These are phyloP conservation scores for Eucalyptus regnans DNA, from an alignment of 345 rosid genomes.

Conservation along the genomic window DNA sequence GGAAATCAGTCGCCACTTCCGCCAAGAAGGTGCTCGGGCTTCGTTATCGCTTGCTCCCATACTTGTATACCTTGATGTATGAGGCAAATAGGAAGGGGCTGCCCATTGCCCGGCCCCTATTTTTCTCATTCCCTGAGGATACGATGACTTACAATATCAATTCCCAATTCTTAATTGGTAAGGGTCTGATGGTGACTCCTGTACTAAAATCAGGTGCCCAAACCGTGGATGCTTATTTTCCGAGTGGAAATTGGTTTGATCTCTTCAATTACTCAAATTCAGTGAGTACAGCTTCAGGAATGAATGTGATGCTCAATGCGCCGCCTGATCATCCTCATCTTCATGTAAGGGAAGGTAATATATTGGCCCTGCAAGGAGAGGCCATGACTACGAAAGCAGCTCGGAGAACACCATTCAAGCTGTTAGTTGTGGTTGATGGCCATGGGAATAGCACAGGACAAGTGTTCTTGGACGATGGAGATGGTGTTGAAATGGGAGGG, in stretches of 20 bases:
- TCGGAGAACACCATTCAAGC: conserved; percentile 32
- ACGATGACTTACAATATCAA: conserved; percentile 28
- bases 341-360: conserved; percentile 50
- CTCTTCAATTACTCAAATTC: conserved; percentile 47
- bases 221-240: conserved; percentile 47
- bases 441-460: conserved; percentile 30
- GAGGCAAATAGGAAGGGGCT: conserved; percentile 43
- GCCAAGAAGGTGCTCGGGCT: conserved; percentile 59
- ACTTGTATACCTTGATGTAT: conserved; percentile 59
- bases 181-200: conserved; percentile 53
- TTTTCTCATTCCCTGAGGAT: conserved; percentile 62
- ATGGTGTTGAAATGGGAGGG: conserved; percentile 36
- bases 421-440: conserved; percentile 33
- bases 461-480: conserved; percentile 58
- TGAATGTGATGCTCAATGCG: conserved; percentile 24
- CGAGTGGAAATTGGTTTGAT: conserved; percentile 59
- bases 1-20: conserved; percentile 65
- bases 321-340: conserved; percentile 47
- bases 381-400: conserved; percentile 51
- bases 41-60: conserved; percentile 56
- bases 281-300: conserved; percentile 16
- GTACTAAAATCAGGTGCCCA: conserved; percentile 19
- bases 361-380: conserved; percentile 61
- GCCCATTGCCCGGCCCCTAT: conserved; percentile 72
- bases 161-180: conserved; percentile 49